Percentiles rank a stretch among this genome's conserved stretches.
Conservation (phyloP, 2,329 filamentous ascomycete species). For the Microdochium paspali region DNA sequence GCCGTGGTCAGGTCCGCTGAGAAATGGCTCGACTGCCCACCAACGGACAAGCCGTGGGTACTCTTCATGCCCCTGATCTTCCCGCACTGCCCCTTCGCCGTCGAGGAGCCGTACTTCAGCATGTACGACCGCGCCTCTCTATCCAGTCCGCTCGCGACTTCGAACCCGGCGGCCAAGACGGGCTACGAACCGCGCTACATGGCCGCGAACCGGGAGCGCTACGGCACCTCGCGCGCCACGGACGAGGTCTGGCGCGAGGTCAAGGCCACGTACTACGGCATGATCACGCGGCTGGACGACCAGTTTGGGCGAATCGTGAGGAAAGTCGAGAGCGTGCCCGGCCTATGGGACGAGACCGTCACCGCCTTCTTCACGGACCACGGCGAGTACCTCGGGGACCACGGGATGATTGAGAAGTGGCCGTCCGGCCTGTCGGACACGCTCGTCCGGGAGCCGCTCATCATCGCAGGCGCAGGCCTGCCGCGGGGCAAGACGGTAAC, state of each 20-base stretch:
- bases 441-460: constrained; percentile 31
- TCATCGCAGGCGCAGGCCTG: constrained; percentile 18
- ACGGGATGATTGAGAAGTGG: constrained; percentile 39
- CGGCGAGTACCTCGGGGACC: constrained; percentile 35
- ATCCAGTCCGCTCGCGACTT: constrained; percentile 8
- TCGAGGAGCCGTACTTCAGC: constrained; percentile 37
- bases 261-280: constrained; percentile 34
- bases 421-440: constrained; percentile 30
- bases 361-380: constrained; percentile 35
- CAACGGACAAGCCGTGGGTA: constrained; percentile 28
- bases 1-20: constrained; percentile 28
- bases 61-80: constrained; percentile 32
- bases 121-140: constrained; percentile 27
- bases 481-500: too few species aligned
- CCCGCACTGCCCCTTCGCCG: constrained; percentile 35
- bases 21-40: constrained; percentile 32
- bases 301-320: constrained; percentile 31
- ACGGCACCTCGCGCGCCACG: constrained; percentile 28
- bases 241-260: constrained; percentile 25
- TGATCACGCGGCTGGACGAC: constrained; percentile 25
- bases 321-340: constrained; percentile 18
- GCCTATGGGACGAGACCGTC: constrained; percentile 26
- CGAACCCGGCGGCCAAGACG: constrained; percentile 16
- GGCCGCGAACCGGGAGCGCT: constrained; percentile 24
- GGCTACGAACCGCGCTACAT: constrained; percentile 33